Base-by-base conservation (phyloP, 2,329 filamentous ascomycete species). In the Phyllosticta paracitricarpa region DNA sequence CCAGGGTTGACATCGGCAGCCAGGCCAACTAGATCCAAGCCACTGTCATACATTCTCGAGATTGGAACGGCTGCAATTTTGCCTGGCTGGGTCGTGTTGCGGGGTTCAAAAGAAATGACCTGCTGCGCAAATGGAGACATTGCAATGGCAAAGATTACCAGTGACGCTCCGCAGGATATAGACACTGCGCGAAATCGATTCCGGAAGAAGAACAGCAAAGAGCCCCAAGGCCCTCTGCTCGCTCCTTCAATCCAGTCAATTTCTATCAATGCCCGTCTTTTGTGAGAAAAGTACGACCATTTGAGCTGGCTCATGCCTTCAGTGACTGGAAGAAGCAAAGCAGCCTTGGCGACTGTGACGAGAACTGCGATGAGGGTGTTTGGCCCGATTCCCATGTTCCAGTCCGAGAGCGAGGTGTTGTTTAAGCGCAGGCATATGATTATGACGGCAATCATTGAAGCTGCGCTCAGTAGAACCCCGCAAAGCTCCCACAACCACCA, bases 301-400 rank as follows among this genome's bases (percentile, higher is more conserved):
- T 76, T 76, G 40, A 74, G 63, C 63, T 77, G 75, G 51, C 69
- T 68, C 26, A 76, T 65, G 25, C 69, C 69, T 33, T 69, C 67
- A 1, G 71, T 67, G 17, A 72, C 61, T 4, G 69, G 66, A 3
- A 73, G 65, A 40, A 76, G 62, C 57, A 75, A 63, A 2, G 70
- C 61, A 1, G 70, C 62, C 58, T 73, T 75, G 4, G 61, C 64
- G 9, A 72, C 55, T 3, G 70, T 74, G 2, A 69, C 69, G 30
- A 76, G 63, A 59, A 73, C 59, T 3, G 74, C 66, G 14, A 76
- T 67, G 9, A 73, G 58, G 0, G 73, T 70, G 64, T 74, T 76
- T 22, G 58, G 54, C 30, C 65, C 58, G n/a, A 67, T 65, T 14
- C 48, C 33, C 17, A 65, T 40, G 30, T 61, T 57, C 65, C 65